Conservation (phyloP, 2,329 filamentous ascomycete species). For the Mycocentrospora acerina region DNA sequence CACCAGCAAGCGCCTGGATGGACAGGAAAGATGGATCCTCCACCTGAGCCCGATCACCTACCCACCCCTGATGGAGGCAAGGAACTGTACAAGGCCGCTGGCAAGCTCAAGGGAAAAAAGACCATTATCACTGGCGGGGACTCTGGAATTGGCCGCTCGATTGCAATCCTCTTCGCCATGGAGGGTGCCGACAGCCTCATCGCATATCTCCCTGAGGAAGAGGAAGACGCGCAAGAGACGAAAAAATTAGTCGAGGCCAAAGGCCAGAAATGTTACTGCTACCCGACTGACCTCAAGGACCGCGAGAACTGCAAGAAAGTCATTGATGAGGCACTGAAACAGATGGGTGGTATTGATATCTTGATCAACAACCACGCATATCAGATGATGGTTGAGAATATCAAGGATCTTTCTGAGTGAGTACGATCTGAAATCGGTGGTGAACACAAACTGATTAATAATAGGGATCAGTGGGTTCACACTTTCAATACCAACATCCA, state of each 20-base stretch:
- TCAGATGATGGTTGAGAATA: conserved; percentile 72
- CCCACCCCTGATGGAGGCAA: conserved; percentile 68
- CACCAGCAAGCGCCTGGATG: conserved; percentile 56
- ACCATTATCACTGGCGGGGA: conserved; percentile 82
- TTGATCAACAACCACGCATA: conserved; percentile 72
- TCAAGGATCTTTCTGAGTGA: conserved; percentile 69
- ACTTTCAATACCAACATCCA: conserved; percentile 86
- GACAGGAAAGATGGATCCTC: conserved; percentile 57
- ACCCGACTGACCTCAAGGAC: conserved; percentile 65
- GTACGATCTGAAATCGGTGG: conserved; percentile 22
- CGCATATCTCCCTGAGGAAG: conserved; percentile 72
- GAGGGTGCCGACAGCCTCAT: conserved; percentile 77
- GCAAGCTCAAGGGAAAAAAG: conserved; percentile 73
- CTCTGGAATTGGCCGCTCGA: conserved; percentile 74
- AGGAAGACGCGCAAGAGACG: conserved; percentile 74
- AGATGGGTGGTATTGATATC: conserved; percentile 71
- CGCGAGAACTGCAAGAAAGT: conserved; percentile 69
- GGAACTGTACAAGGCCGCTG: conserved; percentile 71
- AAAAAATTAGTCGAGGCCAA: conserved; percentile 68
- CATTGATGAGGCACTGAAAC: conserved; percentile 65
- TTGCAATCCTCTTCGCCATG: conserved; percentile 76
- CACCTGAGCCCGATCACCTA: conserved; percentile 64
- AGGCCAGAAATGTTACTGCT: conserved; percentile 65
- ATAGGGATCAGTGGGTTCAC: conserved; percentile 72
- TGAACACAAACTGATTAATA: conserved; percentile 9